Percentiles rank a stretch among this genome's conserved stretches.
Conservation (phyloP, 768 basidiomycete genomes). For the Suillus sp. region DNA sequence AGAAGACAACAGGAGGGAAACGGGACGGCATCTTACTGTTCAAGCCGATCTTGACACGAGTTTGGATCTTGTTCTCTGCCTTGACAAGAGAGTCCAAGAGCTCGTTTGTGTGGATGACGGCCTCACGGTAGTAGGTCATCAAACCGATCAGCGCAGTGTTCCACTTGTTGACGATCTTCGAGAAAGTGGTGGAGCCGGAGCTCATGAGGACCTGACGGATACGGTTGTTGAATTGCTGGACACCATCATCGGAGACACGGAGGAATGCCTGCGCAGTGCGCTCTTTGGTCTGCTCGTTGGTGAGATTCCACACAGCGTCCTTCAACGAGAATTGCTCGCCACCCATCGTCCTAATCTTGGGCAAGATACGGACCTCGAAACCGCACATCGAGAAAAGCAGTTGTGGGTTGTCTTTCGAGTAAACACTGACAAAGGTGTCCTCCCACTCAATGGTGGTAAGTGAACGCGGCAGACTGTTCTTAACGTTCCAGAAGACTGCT, state of each 20-base stretch:
- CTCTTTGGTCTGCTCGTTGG: conserved; percentile 97
- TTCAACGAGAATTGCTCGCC: conserved; percentile 97
- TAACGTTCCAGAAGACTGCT: conserved; percentile 99
- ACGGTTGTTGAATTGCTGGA: conserved; percentile 97
- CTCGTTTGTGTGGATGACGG: conserved; percentile 96
- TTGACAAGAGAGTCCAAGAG: conserved; percentile 95
- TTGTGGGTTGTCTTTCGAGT: conserved; percentile 97
- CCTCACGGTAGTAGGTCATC: conserved; percentile 98
- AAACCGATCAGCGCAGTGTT: conserved; percentile 93
- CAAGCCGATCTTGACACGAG: conserved; percentile 98
- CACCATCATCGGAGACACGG: conserved; percentile 94
- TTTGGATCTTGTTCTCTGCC: conserved; percentile 99
- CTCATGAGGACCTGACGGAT: conserved; percentile 98
- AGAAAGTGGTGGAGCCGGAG: conserved; percentile 97
- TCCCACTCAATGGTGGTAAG: conserved; percentile 99
- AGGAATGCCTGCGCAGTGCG: conserved; percentile 97
- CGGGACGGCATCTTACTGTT: conserved; percentile 99
- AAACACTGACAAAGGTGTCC: conserved; percentile 95
- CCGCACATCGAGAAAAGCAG: conserved; percentile 98
- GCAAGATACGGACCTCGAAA: conserved; percentile 97
- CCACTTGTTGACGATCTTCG: conserved; percentile 99
- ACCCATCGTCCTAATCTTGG: conserved; percentile 92
- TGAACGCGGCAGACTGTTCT: conserved; percentile 92
- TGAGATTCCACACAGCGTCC: conserved; percentile 95
- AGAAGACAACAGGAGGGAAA: conserved; percentile 96